phyloP scores from a whole-genome alignment of 306 rosid species.

The Medicago truncatula region DNA sequence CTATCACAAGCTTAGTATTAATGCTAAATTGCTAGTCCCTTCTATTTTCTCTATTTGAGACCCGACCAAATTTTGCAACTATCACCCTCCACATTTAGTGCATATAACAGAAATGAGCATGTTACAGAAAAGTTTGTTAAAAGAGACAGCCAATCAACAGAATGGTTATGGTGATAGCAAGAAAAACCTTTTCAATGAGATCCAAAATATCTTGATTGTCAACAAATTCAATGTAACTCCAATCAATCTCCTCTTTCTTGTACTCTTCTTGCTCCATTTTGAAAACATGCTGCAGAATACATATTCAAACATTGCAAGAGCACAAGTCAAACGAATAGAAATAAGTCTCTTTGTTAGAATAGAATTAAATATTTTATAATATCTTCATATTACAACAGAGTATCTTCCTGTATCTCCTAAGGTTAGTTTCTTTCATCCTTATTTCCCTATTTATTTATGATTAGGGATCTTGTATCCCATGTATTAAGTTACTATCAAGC shows the following conservation, averaged over 20 bases:
- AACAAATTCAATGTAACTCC: conserved; percentile 99
- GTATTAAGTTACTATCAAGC: not conserved
- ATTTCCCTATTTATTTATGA: conserved; percentile 2
- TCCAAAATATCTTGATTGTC: conserved; percentile 96
- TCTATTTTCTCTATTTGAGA: conserved; percentile 10
- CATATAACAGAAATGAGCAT: conserved; percentile 25
- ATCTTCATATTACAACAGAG: not conserved
- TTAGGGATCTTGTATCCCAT: not conserved
- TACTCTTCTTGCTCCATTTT: conserved; percentile 99
- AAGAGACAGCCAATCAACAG: conserved; percentile 31
- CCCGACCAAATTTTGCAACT: conserved; percentile 28
- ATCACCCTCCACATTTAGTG: conserved; percentile 30
- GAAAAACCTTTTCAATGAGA: conserved; percentile 93
- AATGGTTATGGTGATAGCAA: conserved; percentile 37
- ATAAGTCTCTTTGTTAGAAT: conserved; percentile 3
- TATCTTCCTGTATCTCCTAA: not conserved
- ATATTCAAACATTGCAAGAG: conserved; percentile 43
- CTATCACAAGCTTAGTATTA: conserved; percentile 30
- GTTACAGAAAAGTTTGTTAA: conserved; percentile 27
- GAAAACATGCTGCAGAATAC: conserved; percentile 87
- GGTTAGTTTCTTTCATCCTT: not conserved
- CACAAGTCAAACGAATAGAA: conserved; percentile 9
- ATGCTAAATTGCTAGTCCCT: conserved; percentile 25
- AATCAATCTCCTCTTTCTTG: conserved; percentile 96
- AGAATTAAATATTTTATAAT: not conserved